Evolutionary conservation across 2,329 filamentous ascomycete species (phyloP), one percentile per base, ranked within the genome.

Genomic region (Penicillium sp.): DNA sequence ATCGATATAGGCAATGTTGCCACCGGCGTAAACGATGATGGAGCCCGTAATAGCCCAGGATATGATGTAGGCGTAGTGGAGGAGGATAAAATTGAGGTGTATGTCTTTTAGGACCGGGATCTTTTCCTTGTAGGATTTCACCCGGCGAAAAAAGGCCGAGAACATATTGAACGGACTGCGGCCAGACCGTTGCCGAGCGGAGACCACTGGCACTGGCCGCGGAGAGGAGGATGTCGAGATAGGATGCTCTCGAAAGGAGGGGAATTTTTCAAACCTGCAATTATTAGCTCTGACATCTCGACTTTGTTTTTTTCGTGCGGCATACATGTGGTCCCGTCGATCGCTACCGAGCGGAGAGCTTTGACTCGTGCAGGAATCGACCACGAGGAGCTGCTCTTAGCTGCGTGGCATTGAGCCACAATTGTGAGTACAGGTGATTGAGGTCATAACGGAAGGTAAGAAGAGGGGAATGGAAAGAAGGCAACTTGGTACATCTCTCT

Each of bases 1-100:
- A 74, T 98, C 90, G 59, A 93, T 87, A 63, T 95, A 98, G 2
- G 69, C 55, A 51, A 96, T 67, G 15, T 81, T 71, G 24, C 80
- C 79, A 4, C 72, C 74, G 17, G 78, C 79, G 60, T 81, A 96
- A 17, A 98, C 68, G 44, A 95, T 75, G 56, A 96, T 73, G 0
- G 90, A 95, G 15, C 82, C 83, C 41, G 90, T 45, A 2, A 98
- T 74, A 4, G 80, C 76, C 68, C 87, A 80, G 53, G 79, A 75
- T 49, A 96, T 77, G 55, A 98, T 84, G 73, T 88, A 95, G 50
- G 85, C 77, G 66, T 97, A 75, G 48, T 75, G 72, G 9, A 75
- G 53, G 24, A 71, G 62, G 34, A 75, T 73, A 57, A 74, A 75
- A 52, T 75, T 74, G 43, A 73, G 53, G 49, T 63, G 62, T 22